Conservation (phyloP, 768 basidiomycete genomes). For the Suillus fuscotomentosus region DNA sequence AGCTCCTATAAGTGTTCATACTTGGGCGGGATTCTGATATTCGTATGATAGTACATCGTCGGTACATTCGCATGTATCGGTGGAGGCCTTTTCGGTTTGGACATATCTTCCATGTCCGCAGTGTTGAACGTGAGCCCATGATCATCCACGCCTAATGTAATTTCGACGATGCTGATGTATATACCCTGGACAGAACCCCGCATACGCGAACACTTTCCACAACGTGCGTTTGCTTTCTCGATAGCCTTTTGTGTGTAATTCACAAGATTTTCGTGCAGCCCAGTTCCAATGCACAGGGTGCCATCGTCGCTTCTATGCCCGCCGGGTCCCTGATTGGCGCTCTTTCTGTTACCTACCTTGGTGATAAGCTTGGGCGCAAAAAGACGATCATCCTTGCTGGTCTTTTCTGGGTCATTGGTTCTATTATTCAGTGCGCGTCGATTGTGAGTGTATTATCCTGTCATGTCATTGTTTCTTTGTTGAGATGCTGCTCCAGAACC, state of each 20-base stretch:
- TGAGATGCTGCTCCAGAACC: slow-evolving; percentile 40
- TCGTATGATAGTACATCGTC: slow-evolving; percentile 60
- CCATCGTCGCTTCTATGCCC: slow-evolving; percentile 78
- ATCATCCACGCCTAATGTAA: neutral
- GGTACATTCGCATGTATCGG: slow-evolving; percentile 83
- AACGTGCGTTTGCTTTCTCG: slow-evolving; percentile 13
- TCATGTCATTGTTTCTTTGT: neutral
- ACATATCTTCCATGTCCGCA: slow-evolving; percentile 82
- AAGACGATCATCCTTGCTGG: slow-evolving; percentile 65
- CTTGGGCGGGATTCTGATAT: neutral
- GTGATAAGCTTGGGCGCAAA: slow-evolving; percentile 65
- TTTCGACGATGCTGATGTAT: neutral
- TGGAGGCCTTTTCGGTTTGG: slow-evolving; percentile 75
- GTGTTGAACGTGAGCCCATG: slow-evolving; percentile 52
- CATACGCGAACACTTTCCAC: slow-evolving; percentile 26
- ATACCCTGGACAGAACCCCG: slow-evolving; percentile 20
- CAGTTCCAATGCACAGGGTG: slow-evolving; percentile 57
- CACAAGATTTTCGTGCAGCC: slow-evolving; percentile 33
- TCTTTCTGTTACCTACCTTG: slow-evolving; percentile 59
- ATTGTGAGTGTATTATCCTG: slow-evolving; percentile 27
- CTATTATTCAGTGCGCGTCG: slow-evolving; percentile 67
- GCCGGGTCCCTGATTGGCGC: slow-evolving; percentile 68
- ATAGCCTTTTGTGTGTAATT: neutral
- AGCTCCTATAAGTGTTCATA: neutral
- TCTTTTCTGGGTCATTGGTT: slow-evolving; percentile 70